phyloP scores from a whole-genome alignment of 2,329 filamentous ascomycete genomes.

The Arthrinium phaeospermum region DNA sequence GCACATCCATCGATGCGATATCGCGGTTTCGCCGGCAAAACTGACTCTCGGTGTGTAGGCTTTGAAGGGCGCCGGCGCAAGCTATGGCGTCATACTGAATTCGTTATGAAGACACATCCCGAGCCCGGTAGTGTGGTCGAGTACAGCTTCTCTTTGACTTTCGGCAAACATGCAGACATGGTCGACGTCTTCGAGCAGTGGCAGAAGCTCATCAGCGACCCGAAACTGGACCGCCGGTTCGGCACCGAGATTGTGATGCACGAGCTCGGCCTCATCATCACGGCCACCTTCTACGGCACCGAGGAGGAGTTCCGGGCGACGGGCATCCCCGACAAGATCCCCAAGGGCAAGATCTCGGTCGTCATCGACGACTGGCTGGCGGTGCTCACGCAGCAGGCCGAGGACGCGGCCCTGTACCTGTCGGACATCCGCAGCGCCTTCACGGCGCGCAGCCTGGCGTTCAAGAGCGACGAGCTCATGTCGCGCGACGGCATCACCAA shows the following conservation, averaged over 20 bases:
- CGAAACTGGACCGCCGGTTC: conserved; percentile 62
- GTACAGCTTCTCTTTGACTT: conserved; percentile 61
- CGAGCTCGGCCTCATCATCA: conserved; percentile 60
- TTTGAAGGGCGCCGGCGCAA: conserved; percentile 60
- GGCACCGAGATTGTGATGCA: conserved; percentile 61
- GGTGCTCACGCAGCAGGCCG: conserved; percentile 58
- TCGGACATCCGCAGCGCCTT: conserved; percentile 57
- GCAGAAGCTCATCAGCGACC: conserved; percentile 62
- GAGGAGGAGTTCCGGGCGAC: conserved; percentile 58
- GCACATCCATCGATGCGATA: conserved; percentile 25
- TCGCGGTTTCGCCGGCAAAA: background rate
- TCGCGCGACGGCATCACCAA: conserved; percentile 49
- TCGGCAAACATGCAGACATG: conserved; percentile 54
- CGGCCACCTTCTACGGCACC: conserved; percentile 66
- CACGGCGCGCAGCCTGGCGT: conserved; percentile 62
- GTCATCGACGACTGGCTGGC: conserved; percentile 68
- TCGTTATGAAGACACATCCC: conserved; percentile 60
- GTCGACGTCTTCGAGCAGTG: conserved; percentile 59
- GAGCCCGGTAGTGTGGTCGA: conserved; percentile 62
- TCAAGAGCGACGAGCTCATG: conserved; percentile 55
- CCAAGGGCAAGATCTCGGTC: conserved; percentile 47
- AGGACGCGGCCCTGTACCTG: conserved; percentile 54
- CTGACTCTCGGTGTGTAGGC: conserved; percentile 40
- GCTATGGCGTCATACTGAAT: conserved; percentile 62
- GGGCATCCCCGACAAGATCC: conserved; percentile 55